Percentiles rank a stretch among this genome's conserved stretches.
Evolutionary conservation across 2,329 filamentous ascomycete genomes (phyloP).

Genomic region (Alternaria hordeiaustralica): DNA sequence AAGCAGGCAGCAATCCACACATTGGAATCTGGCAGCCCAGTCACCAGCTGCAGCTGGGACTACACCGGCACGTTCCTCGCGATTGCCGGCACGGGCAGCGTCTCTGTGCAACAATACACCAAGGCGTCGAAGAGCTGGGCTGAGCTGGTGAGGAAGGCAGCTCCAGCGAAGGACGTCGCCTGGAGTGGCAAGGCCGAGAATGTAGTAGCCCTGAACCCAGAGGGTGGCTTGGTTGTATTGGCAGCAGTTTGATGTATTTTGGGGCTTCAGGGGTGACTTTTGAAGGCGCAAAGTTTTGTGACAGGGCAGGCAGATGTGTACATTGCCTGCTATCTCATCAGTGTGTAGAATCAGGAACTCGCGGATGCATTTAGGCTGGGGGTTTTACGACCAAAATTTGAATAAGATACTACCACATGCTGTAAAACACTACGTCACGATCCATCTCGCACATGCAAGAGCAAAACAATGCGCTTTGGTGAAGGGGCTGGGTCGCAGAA

Average conservation of each 20-base stretch:
- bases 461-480: neutral
- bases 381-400: neutral
- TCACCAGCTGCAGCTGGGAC: slow-evolving; percentile 84
- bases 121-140: slow-evolving; percentile 90
- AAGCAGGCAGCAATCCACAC: slow-evolving; percentile 83
- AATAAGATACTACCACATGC: neutral
- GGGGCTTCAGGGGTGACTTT: neutral
- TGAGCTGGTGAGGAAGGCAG: slow-evolving; percentile 79
- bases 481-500: neutral
- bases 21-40: slow-evolving; percentile 81
- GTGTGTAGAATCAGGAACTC: neutral
- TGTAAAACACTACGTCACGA: neutral
- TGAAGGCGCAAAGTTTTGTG: neutral
- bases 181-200: slow-evolving; percentile 81
- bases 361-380: slow-evolving; percentile 10
- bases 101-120: slow-evolving; percentile 87
- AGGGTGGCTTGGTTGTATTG: slow-evolving; percentile 78
- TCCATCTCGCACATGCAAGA: neutral
- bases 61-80: slow-evolving; percentile 94
- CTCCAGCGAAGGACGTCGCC: slow-evolving; percentile 72
- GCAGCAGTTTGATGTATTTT: slow-evolving; percentile 40
- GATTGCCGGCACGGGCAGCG: slow-evolving; percentile 76
- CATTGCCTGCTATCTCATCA: neutral
- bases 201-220: slow-evolving; percentile 74
- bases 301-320: neutral